phyloP scores from a whole-genome alignment of 192 early-diverging fungal species.

The Coemansia furcata region DNA sequence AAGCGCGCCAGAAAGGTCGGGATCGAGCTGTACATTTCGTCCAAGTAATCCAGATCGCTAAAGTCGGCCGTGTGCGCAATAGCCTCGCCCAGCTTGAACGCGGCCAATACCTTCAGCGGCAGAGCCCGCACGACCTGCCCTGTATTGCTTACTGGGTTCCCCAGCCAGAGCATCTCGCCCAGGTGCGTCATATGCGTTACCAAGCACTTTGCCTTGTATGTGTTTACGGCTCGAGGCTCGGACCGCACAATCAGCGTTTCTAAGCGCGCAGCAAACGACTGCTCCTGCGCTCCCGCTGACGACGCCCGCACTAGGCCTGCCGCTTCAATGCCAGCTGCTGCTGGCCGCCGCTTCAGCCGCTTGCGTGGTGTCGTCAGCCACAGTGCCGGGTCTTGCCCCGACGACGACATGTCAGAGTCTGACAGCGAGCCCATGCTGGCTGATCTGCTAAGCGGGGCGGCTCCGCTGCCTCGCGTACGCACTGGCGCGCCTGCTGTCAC shows the following conservation, averaged over 20 bases:
- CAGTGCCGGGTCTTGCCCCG: slow-evolving; percentile 35
- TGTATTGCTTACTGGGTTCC: slow-evolving; percentile 4
- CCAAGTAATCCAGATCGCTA: slow-evolving; percentile 41
- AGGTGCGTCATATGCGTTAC: slow-evolving; percentile 30
- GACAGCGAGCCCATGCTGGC: slow-evolving; percentile 35
- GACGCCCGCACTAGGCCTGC: neutral
- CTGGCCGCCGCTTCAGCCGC: slow-evolving; percentile 15
- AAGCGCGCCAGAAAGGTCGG: slow-evolving; percentile 37
- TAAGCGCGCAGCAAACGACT: slow-evolving; percentile 36
- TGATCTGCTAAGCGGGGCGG: slow-evolving; percentile 6
- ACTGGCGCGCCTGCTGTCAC: neutral
- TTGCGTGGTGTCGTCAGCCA: slow-evolving; percentile 53
- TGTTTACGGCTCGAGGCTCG: slow-evolving; percentile 7
- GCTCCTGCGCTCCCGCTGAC: slow-evolving; percentile 2
- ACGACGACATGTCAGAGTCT: slow-evolving; percentile 20
- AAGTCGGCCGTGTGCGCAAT: slow-evolving; percentile 23
- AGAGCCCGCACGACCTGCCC: slow-evolving; percentile 9
- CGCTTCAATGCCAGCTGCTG: neutral
- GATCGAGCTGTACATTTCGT: slow-evolving; percentile 35
- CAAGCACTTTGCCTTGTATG: slow-evolving; percentile 31
- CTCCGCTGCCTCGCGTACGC: neutral
- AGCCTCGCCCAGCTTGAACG: slow-evolving; percentile 39
- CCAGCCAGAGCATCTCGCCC: slow-evolving; percentile 48
- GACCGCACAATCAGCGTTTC: slow-evolving; percentile 31
- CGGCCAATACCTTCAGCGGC: slow-evolving; percentile 24